Base-by-base conservation (phyloP, 2,329 filamentous ascomycete genomes). In the Arthrobotrys conoides region DNA sequence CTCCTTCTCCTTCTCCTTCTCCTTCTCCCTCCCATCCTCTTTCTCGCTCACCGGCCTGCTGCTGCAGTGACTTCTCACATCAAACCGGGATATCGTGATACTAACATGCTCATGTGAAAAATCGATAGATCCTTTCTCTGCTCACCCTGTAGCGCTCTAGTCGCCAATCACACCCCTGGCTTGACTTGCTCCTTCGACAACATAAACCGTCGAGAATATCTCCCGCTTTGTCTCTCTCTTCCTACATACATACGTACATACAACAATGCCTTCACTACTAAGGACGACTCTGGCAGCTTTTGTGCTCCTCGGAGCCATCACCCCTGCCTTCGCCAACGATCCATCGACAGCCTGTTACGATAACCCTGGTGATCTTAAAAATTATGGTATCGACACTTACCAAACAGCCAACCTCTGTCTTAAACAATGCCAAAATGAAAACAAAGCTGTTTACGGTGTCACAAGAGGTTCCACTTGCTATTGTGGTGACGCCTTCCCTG, bases 401-500 rank as follows among this genome's bases (percentile, higher is more conserved):
- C 76, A 79, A 41, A 67, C 76, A 16, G 69, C 71, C 36, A 66
- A 69, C 33, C 48, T 69, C 8, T 79, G 76, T 16, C 76, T 57
- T 16, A 36, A 68, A 12, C 69, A 69, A 57, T 79, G 76, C 41
- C 9, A 22, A 6, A 33, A 48, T 4, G 33, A 36, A 18, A 51
- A 69, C 10, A 69, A 70, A 24, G 68, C 87, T 0, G 91, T 93
- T 6, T 89, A 91, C 82, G 93, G 87, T 36, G 85, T 92, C 53
- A 88, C 87, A 6, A 87, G 87, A 18, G 88, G 88, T 16, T 86
- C 87, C 18, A 84, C 89, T 80, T 97, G 94, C 85, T 92, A 87
- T 82, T 97, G 94, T 82, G 94, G 93, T 76, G 85, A 89, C 80
- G 84, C 87, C 75, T 87, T 94, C 59, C 94, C 94, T 0, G 86